Evolutionary conservation across 2,329 filamentous ascomycete genomes (phyloP).

Genomic region (Colletotrichum sp.): DNA sequence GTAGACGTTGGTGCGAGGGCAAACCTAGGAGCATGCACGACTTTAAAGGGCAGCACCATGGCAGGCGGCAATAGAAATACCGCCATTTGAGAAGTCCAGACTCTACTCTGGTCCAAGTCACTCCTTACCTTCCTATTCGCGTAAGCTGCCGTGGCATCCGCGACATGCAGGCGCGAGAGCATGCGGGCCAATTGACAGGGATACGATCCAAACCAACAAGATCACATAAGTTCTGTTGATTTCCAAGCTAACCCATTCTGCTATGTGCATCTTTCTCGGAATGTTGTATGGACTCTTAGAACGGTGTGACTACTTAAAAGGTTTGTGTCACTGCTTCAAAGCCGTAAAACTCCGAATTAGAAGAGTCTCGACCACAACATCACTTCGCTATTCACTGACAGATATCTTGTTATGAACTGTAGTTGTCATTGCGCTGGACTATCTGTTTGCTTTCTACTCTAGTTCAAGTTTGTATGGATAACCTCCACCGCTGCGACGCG

Average conservation of each 20-base stretch:
- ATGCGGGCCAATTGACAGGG: background rate
- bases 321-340: background rate
- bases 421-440: background rate
- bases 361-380: background rate
- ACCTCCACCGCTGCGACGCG: background rate
- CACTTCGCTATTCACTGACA: background rate
- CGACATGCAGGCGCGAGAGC: background rate
- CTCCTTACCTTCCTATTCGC: background rate
- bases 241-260: background rate
- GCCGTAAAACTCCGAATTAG: background rate
- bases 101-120: background rate
- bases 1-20: background rate
- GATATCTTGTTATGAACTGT: background rate
- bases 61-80: too few relatives aligned
- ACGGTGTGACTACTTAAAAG: background rate
- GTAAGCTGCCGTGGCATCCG: background rate
- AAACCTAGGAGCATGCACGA: background rate
- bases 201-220: background rate
- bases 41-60: background rate
- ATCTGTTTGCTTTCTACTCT: background rate
- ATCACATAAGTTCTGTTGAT: background rate
- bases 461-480: background rate
- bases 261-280: background rate
- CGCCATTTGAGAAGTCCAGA: background rate
- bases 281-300: background rate